Evolutionary conservation across 148 eudicot species (phyloP), one percentile per base, ranked within the genome.

Genomic region (Drosera capensis): DNA sequence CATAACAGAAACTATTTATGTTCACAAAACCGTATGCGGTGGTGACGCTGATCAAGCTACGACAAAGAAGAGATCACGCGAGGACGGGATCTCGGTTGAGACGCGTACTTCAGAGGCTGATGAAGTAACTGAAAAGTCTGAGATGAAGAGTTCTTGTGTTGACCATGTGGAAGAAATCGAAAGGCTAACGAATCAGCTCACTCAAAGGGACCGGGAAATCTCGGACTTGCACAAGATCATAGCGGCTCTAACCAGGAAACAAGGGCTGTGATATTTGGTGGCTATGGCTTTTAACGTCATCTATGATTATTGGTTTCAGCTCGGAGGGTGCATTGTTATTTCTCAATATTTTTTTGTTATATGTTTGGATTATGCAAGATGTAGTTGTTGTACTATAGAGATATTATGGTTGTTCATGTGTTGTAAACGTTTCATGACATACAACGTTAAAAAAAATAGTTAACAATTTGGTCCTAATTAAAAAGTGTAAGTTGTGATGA

Each of bases 211-310:
- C 31, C 8, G 64, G 46, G 82, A 76, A 63, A 90, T 90, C 35
- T 60, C 93, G 15, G 58, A 40, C 48, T 56, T 90, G 65, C 73
- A 90, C 52, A 81, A 71, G 65, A 66, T 90, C 55, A 21, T 90
- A 37, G 78, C 68, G 37, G 73, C 80, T 35, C 73, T 84, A 23
- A 66, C 82, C 16, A 80, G 87, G 68, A 90, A 85, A 71, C 99
- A 90, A 71, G 86, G 80, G 7, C 72, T 87, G 25, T 71, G 51
- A 70, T 25, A 21, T 23, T 19, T 34, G 38, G 11, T 11, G 5
- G n/a, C n/a, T 11, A 13, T 4, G n/a, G 2, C 38, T 34, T 13
- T 15, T 9, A 4, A 28, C 6, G 9, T 4, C 31, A 9, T 13
- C n/a, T n/a, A n/a, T n/a, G n/a, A n/a, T n/a, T n/a, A n/a, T n/a